Percentiles rank a stretch among this genome's conserved stretches.
Conservation (phyloP, 108 stramenopile species). For the Conticribra weissflogii region DNA sequence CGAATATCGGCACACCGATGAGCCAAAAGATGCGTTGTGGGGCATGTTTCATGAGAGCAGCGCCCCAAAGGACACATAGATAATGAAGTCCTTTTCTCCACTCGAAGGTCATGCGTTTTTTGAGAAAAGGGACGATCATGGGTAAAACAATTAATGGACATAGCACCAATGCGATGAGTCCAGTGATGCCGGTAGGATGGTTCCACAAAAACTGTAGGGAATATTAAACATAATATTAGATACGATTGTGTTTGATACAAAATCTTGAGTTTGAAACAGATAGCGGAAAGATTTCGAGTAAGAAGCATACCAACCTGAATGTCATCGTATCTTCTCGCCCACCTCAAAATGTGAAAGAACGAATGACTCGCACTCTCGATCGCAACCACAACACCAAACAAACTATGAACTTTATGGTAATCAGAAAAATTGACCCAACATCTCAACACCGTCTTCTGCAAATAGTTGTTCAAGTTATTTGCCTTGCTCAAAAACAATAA, state of each 20-base stretch:
- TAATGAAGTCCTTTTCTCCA: conserved; percentile 36
- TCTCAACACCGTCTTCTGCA: conserved; percentile 17
- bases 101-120: conserved; percentile 22
- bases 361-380: conserved; percentile 24
- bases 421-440: conserved; percentile 24
- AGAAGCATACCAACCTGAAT: conserved; percentile 2
- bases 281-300: too few species aligned
- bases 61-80: conserved; percentile 20
- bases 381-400: conserved; percentile 29
- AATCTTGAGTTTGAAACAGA: too few species aligned
- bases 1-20: conserved; percentile 18
- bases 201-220: conserved; percentile 14
- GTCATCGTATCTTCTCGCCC: conserved; percentile 11
- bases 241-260: too few species aligned
- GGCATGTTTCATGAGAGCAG: conserved; percentile 26
- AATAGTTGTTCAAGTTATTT: conserved; percentile 23
- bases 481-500: conserved; percentile 26
- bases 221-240: too few species aligned
- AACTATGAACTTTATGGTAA: conserved; percentile 20
- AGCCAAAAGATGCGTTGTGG: conserved; percentile 32
- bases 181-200: conserved; percentile 30
- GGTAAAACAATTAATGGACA: conserved; percentile 23
- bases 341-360: conserved; percentile 25
- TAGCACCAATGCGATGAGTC: conserved; percentile 21
- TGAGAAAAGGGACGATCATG: conserved; percentile 27